These are phyloP conservation scores for Microstegium vimineum DNA, from an alignment of 176 grass and related monocot genomes.

Conservation along the genomic window DNA sequence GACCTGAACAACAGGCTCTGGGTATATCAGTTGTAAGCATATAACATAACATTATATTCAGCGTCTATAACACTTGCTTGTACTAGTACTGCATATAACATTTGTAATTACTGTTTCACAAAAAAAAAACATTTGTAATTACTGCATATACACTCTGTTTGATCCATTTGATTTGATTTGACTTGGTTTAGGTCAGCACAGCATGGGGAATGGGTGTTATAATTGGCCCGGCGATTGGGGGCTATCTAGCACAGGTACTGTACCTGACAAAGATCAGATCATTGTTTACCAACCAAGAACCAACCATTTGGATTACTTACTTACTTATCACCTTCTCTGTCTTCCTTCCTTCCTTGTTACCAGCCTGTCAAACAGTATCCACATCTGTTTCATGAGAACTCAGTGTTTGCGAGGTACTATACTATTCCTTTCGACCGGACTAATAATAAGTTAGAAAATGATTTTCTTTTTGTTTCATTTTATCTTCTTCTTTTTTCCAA, in stretches of 20 bases:
- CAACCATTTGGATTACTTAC: not conserved
- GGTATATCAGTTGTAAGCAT: constrained; percentile 66
- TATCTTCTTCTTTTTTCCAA: not conserved
- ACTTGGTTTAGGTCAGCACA: constrained; percentile 38
- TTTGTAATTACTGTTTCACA: not conserved
- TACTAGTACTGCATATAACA: not conserved
- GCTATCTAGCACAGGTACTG: constrained; percentile 79
- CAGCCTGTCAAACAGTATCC: constrained; percentile 83
- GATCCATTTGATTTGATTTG: not conserved
- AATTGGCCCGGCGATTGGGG: constrained; percentile 78
- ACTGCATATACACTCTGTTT: not conserved
- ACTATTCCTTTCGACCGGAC: not conserved
- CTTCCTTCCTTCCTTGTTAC: not conserved
- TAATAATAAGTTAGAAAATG: not conserved
- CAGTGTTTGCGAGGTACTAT: constrained; percentile 53
- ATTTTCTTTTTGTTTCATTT: not conserved
- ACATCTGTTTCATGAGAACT: constrained; percentile 45
- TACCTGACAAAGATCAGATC: not conserved
- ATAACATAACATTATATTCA: too few species aligned
- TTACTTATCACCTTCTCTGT: not conserved
- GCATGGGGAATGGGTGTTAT: constrained; percentile 65
- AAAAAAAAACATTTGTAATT: too few species aligned
- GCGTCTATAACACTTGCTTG: not conserved
- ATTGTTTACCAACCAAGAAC: not conserved
- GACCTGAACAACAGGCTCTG: constrained; percentile 60